Percentiles rank a stretch among this genome's conserved stretches.
Conservation (phyloP, 179 eudicot genomes). For the Beta macrorhiza region DNA sequence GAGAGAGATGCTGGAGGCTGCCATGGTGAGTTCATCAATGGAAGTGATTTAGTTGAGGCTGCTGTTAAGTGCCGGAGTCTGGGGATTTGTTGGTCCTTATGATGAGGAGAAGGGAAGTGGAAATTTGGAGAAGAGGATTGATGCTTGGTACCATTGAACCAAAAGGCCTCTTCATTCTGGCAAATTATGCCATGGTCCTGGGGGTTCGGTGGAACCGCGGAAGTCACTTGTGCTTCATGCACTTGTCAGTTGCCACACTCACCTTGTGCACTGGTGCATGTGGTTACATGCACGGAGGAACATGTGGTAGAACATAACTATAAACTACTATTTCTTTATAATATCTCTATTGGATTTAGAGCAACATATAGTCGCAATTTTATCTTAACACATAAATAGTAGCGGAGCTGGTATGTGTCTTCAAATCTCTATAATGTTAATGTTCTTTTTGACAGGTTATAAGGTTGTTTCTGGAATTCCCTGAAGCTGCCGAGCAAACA, state of each 20-base stretch:
- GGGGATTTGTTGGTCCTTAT: neutral
- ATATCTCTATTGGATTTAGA: too few relatives aligned
- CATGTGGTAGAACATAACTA: too few relatives aligned
- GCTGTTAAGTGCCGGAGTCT: neutral
- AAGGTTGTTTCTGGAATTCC: slow-evolving; percentile 73
- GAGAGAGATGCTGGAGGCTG: neutral
- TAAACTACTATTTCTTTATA: too few relatives aligned
- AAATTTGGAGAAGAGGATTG: neutral
- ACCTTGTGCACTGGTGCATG: neutral
- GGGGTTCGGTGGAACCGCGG: too few relatives aligned
- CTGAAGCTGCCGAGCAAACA: slow-evolving; percentile 41
- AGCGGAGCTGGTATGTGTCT: neutral
- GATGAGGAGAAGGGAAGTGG: neutral
- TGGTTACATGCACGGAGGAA: neutral
- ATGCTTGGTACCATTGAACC: neutral
- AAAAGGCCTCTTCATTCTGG: neutral
- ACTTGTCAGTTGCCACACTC: too few relatives aligned
- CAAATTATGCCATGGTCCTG: too few relatives aligned
- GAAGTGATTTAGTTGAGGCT: neutral
- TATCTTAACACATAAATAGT: neutral
- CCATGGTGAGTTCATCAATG: neutral
- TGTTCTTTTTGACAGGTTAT: slow-evolving; percentile 47
- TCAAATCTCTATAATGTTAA: neutral
- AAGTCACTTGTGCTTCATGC: too few relatives aligned
- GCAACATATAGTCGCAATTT: neutral